Conservation (phyloP, 202 grass and related monocot species). For the Carex sylvatica region DNA sequence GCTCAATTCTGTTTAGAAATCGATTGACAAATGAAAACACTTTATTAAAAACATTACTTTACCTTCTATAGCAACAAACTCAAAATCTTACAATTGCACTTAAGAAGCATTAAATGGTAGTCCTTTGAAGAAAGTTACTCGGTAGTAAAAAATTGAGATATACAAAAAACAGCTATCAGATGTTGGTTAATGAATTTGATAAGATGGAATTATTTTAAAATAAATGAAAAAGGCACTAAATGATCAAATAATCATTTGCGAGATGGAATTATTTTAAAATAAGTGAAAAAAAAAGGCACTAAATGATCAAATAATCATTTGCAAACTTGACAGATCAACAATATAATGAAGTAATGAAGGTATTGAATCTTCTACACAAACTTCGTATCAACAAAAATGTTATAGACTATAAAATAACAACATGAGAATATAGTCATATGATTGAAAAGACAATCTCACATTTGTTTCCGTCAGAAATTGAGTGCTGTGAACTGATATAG, state of each 20-base stretch:
- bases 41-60: no score
- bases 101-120: neutral
- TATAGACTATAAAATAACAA: constrained; percentile 2
- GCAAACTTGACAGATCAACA: neutral
- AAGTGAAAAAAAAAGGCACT: neutral
- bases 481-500: neutral
- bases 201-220: neutral
- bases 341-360: neutral
- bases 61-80: no score
- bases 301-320: neutral
- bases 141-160: neutral
- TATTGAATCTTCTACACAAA: neutral
- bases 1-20: neutral
- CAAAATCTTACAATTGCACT: neutral
- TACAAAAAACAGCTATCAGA: neutral
- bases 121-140: neutral
- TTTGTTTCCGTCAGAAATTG: neutral
- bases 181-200: neutral
- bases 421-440: neutral
- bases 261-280: neutral
- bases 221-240: neutral
- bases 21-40: no score
- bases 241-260: neutral
- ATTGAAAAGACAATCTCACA: neutral
- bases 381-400: neutral